Base-by-base conservation (phyloP, 352 stramenopile species). In the Pseudoperonospora humuli region DNA sequence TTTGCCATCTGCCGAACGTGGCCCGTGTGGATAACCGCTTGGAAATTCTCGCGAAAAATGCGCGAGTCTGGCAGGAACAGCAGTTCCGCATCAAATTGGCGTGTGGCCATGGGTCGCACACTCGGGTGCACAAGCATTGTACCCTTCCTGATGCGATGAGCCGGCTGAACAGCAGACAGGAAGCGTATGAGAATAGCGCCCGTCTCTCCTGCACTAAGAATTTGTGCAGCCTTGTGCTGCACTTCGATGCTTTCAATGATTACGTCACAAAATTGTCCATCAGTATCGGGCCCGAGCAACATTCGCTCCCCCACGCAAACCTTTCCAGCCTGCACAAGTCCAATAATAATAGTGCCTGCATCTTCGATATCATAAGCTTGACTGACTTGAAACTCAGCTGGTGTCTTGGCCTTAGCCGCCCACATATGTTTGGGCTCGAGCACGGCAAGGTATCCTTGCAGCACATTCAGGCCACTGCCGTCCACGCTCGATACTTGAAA, bases 1-100 rank as follows among this genome's bases (percentile, higher is more conserved):
- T 84, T 86, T 20, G 70, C 79, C 74, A 87, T 86, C 57, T 92
- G 79, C 7, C 75, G 70, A 5, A 92, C 76, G 41, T 79, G 76
- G 0, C 79, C 79, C 5, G 75, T 76, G 48, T 92, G 79, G 42
- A 92, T 83, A n/a, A 92, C 75, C 0, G 72, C 79, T 42, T 92
- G 72, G 20, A 79, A 81, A 48, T 88, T 88, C 39, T 85, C 64
- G 18, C 75, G 75, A 34, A 88, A 69, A 18, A 50, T 50, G 10
- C 65, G 59, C 14, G 66, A 56, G 39, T 86, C 68, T 10, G 65
- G 61, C 20, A 89, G 57, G 36, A 89, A 70, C 18, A 79, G 74
- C n/a, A 91, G 61, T 60, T 87, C 73, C 4, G 76, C 76, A 18
- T 88, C 76, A 39, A 88, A 88, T 44, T 86, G 73, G 14, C 70